Evolutionary conservation across 768 basidiomycete species (phyloP).

Genomic region (Russula sp.): DNA sequence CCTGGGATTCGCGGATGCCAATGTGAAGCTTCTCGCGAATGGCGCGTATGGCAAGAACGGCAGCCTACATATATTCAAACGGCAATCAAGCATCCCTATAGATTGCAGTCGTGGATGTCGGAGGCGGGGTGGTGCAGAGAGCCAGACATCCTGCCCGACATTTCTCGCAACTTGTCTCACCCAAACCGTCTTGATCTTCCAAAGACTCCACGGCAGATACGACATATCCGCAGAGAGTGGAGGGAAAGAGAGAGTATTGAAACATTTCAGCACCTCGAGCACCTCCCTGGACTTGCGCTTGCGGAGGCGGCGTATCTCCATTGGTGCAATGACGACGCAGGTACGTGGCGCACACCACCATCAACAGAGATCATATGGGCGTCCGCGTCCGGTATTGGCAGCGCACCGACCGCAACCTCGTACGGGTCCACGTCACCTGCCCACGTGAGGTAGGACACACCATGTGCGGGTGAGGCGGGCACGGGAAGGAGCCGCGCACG

Average conservation of each 20-base stretch:
- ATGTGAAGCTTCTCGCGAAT: conserved; percentile 55
- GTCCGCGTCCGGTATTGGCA: conserved; percentile 45
- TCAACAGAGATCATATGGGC: conserved; percentile 50
- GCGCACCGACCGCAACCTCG: conserved; percentile 62
- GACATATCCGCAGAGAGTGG: background rate
- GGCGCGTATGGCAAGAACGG: conserved; percentile 64
- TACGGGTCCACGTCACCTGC: conserved; percentile 34
- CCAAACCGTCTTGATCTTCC: background rate
- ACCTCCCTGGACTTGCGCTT: conserved; percentile 73
- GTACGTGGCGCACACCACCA: conserved; percentile 41
- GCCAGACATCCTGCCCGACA: background rate
- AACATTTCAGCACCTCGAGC: conserved; percentile 66
- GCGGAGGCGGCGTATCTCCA: conserved; percentile 52
- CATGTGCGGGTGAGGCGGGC: conserved; percentile 34
- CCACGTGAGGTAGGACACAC: conserved; percentile 35
- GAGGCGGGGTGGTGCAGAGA: background rate
- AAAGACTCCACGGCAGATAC: background rate
- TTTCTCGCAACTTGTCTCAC: background rate
- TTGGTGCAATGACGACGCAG: conserved; percentile 45
- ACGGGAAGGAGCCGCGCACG: conserved; percentile 59
- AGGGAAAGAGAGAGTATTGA: conserved; percentile 36
- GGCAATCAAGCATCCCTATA: background rate
- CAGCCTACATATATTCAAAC: conserved; percentile 44
- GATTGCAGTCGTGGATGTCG: background rate
- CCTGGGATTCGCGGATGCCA: conserved; percentile 74